Conservation (phyloP, 495 filamentous ascomycete species). For the Penicillium salamii region DNA sequence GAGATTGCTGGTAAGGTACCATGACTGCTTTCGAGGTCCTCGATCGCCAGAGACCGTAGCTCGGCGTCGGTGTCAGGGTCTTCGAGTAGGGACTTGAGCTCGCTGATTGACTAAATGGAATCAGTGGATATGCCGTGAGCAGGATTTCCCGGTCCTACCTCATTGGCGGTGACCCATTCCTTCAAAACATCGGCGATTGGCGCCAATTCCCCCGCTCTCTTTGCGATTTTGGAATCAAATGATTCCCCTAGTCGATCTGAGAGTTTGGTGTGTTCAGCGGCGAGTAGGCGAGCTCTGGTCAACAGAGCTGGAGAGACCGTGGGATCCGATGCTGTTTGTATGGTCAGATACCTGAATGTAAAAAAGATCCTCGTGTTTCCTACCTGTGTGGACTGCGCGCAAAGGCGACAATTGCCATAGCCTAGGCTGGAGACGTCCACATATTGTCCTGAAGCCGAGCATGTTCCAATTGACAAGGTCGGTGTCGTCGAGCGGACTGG, state of each 20-base stretch:
- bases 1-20: slow-evolving; percentile 57
- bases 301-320: slow-evolving; percentile 59
- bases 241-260: slow-evolving; percentile 52
- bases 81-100: slow-evolving; percentile 55
- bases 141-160: slow-evolving; percentile 24
- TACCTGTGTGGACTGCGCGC: slow-evolving; percentile 30
- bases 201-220: slow-evolving; percentile 72
- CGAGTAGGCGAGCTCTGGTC: slow-evolving; percentile 59
- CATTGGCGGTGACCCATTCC: slow-evolving; percentile 55
- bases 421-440: slow-evolving; percentile 30
- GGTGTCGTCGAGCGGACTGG: not conserved
- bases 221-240: slow-evolving; percentile 73
- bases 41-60: slow-evolving; percentile 64
- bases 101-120: slow-evolving; percentile 50
- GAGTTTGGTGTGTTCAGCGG: slow-evolving; percentile 64
- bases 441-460: slow-evolving; percentile 29
- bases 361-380: not conserved
- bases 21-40: slow-evolving; percentile 69
- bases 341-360: slow-evolving; percentile 3
- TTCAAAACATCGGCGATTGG: slow-evolving; percentile 64
- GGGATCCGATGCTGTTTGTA: slow-evolving; percentile 36
- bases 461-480: slow-evolving; percentile 19
- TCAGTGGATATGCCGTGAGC: not conserved
- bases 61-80: slow-evolving; percentile 62
- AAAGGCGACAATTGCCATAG: slow-evolving; percentile 14